phyloP scores from a whole-genome alignment of 139 green algal genomes.

The Micromonas pusilla region DNA sequence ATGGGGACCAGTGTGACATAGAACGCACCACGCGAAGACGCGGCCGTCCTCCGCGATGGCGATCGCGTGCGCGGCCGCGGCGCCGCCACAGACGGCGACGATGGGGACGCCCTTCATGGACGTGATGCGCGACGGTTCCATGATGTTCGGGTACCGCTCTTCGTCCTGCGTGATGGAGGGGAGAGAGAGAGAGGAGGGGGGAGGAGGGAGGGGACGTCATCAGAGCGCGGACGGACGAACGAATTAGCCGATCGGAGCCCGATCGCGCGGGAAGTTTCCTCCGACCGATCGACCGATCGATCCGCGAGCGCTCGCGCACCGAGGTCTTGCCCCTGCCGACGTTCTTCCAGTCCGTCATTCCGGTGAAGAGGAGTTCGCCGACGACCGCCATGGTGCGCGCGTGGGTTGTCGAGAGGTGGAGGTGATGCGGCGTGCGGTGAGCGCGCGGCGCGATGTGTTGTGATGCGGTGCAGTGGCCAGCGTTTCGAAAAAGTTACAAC shows the following conservation, averaged over 20 bases:
- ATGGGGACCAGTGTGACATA: too few relatives aligned
- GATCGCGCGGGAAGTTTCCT: too few relatives aligned
- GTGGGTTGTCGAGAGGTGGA: neutral
- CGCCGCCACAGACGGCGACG: conserved; percentile 38
- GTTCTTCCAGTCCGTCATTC: conserved; percentile 61
- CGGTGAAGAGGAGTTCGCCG: conserved; percentile 62
- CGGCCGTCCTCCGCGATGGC: conserved; percentile 46
- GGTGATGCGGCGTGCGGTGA: neutral
- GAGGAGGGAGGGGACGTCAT: too few relatives aligned
- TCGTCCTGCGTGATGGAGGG: too few relatives aligned
- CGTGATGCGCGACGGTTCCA: neutral
- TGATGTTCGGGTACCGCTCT: neutral
- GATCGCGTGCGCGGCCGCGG: conserved; percentile 70
- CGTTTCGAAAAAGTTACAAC: too few relatives aligned
- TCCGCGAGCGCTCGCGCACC: too few relatives aligned
- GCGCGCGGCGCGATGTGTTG: too few relatives aligned
- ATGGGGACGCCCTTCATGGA: conserved; percentile 32
- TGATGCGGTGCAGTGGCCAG: too few relatives aligned
- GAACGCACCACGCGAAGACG: conserved; percentile 81
- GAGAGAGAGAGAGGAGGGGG: too few relatives aligned
- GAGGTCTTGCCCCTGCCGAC: conserved; percentile 42
- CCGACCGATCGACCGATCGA: too few relatives aligned
- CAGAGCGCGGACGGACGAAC: too few relatives aligned
- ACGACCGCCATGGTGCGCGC: conserved; percentile 6
- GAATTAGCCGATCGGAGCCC: too few relatives aligned